Conservation (phyloP, 2,329 filamentous ascomycete genomes). For the Colletotrichum sp. region DNA sequence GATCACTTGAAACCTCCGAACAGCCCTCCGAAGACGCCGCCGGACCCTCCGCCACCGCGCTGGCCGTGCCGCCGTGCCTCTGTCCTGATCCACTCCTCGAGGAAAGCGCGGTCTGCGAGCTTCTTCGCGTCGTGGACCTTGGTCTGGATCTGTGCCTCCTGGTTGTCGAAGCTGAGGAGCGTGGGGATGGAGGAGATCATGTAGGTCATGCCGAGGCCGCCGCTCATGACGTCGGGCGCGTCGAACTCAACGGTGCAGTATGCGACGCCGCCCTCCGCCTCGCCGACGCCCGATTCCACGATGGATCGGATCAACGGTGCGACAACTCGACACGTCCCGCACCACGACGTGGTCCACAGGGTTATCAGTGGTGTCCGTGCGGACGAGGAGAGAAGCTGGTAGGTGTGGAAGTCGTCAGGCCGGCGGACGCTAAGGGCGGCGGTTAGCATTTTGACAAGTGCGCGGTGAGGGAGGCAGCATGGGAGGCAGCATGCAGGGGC, state of each 20-base stretch:
- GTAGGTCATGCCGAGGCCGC: slow-evolving; percentile 55
- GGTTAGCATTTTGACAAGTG: not conserved
- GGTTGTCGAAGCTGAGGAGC: slow-evolving; percentile 61
- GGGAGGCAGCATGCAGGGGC: not conserved
- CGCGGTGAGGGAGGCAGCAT: not conserved
- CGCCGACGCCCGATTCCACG: slow-evolving; percentile 56
- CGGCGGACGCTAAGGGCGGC: slow-evolving; percentile 53
- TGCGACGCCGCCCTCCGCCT: slow-evolving; percentile 60
- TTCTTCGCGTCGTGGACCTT: slow-evolving; percentile 54
- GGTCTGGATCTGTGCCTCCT: slow-evolving; percentile 54
- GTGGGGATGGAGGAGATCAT: slow-evolving; percentile 65
- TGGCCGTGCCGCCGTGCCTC: slow-evolving; percentile 54
- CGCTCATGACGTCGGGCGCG: slow-evolving; percentile 59
- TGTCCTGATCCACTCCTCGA: slow-evolving; percentile 58
- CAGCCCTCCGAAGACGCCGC: slow-evolving; percentile 41
- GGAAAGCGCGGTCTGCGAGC: slow-evolving; percentile 53
- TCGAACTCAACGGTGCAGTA: slow-evolving; percentile 62
- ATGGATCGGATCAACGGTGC: slow-evolving; percentile 54
- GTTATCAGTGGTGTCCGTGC: slow-evolving; percentile 62
- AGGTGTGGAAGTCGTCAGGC: slow-evolving; percentile 58
- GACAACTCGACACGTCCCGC: slow-evolving; percentile 57
- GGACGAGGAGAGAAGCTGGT: slow-evolving; percentile 60
- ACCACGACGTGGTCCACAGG: slow-evolving; percentile 66
- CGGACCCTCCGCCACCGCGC: slow-evolving; percentile 46
- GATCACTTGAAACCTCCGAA: slow-evolving; percentile 37